A percentile compares a stretch with the other conserved stretches of the same genome.
Conservation (phyloP, 345 rosid species). For the Viola odorata region DNA sequence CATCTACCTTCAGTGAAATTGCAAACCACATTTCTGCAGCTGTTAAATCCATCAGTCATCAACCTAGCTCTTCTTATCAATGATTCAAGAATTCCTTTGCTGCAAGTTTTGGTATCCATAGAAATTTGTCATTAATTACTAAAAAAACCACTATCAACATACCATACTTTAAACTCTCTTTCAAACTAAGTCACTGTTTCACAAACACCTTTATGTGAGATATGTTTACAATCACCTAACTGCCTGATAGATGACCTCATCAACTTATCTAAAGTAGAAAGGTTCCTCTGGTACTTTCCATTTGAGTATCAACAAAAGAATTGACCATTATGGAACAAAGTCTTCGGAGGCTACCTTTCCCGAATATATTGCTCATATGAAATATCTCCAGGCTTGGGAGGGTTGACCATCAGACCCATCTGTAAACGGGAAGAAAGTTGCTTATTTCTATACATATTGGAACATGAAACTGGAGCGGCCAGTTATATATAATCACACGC, state of each 20-base stretch:
- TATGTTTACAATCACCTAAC: no score
- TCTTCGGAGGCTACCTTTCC: constrained; percentile 61
- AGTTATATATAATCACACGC: constrained; percentile 5
- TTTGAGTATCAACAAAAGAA: background rate
- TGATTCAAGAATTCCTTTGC: constrained; percentile 89
- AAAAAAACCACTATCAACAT: background rate
- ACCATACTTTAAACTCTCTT: no score
- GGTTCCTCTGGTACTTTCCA: no score
- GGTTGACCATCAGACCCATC: constrained; percentile 99
- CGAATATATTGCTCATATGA: constrained; percentile 70
- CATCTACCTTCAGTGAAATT: constrained; percentile 90
- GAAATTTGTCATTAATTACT: constrained; percentile 4
- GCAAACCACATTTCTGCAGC: constrained; percentile 91
- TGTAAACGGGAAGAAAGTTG: constrained; percentile 22
- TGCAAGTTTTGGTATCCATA: constrained; percentile 22
- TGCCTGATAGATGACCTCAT: no score
- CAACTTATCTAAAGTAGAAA: no score
- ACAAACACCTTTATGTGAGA: no score
- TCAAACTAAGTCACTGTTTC: no score
- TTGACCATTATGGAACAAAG: constrained; percentile 5
- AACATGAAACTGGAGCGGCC: constrained; percentile 8
- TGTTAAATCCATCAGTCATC: constrained; percentile 99
- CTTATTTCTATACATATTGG: background rate
- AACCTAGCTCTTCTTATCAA: constrained; percentile 84
- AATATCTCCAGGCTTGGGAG: constrained; percentile 89